Evolutionary conservation across 257 asterid genomes (phyloP).

Genomic region (Verbascum thapsus): DNA sequence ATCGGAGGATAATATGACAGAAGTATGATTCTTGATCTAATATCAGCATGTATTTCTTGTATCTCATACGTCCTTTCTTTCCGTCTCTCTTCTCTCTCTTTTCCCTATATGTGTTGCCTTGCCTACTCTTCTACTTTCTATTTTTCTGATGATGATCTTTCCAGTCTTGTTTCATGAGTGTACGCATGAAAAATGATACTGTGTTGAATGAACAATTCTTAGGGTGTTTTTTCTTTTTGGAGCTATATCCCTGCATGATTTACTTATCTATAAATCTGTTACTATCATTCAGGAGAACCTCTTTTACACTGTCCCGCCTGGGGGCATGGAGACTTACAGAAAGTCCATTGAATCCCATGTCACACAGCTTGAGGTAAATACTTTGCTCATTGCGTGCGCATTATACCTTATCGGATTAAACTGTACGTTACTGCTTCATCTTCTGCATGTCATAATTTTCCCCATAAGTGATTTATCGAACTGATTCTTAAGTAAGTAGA

Average conservation of each 20-base stretch:
- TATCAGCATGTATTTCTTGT: conserved; percentile 25
- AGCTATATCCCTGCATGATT: conserved; percentile 19
- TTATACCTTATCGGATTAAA: conserved; percentile 12
- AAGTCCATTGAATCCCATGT: conserved; percentile 64
- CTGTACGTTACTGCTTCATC: conserved; percentile 27
- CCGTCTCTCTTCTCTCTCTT: neutral
- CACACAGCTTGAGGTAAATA: conserved; percentile 67
- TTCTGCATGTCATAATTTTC: conserved; percentile 3
- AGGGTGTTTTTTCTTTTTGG: conserved; percentile 15
- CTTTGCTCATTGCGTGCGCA: conserved; percentile 17
- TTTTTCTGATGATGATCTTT: conserved; percentile 16
- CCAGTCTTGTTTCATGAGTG: conserved; percentile 29
- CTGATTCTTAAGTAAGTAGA: conserved; percentile 3
- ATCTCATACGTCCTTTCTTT: neutral
- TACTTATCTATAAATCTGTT: conserved; percentile 23
- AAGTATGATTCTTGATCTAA: conserved; percentile 48
- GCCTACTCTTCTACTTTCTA: neutral
- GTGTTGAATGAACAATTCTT: conserved; percentile 24
- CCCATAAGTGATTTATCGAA: neutral
- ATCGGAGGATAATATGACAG: conserved; percentile 60
- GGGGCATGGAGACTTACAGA: conserved; percentile 69
- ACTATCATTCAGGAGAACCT: conserved; percentile 65
- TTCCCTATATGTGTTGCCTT: neutral
- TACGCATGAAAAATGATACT: conserved; percentile 13
- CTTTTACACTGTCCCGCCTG: conserved; percentile 67